Evolutionary conservation across 1,284 basidiomycete genomes (phyloP), one percentile per base, ranked within the genome.

Genomic region (Tylopilus sp.): DNA sequence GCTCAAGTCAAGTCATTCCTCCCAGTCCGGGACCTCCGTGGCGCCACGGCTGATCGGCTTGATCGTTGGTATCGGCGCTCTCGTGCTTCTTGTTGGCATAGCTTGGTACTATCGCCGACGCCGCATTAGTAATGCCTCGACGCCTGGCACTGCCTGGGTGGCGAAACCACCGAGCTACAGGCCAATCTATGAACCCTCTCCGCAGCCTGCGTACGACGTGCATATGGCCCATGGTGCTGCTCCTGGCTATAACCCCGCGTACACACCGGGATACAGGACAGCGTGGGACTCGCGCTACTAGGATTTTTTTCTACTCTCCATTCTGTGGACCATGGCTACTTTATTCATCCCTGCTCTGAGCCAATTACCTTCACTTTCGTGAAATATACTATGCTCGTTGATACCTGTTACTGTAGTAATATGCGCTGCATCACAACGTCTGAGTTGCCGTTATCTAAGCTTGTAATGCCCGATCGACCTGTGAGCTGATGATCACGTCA

Each of bases 161-260:
- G 43, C 21, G 6, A 42, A 28, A 18, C 13, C 29, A n/a, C 49
- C 35, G 13, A 53, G 4, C 21, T 68, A 64, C 48, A 54, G 29
- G 8, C 52, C 41, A 5, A 53, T 68, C 26, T 12, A 65, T 18
- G 54, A 55, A 2, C 54, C 63, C n/a, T 62, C 66, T 3, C 66
- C 64, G 3, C 59, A 62, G 34, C 60, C 59, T 34, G 63, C 64
- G 11, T 50, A 58, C 23, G 66, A 64, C 8, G 55, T 67, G 31
- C 53, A 62, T 18, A 62, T 66, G 59, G 34, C 37, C 37, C 36
- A 53, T 47, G 34, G 42, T 2, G 39, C 43, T 26, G 34, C 37
- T 16, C 55, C 51, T 26, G 48, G 47, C 10, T 53, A 65, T 31
- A 45, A 33, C 26, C 41, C 55, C 18, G 30, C 36, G 15, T 36